Evolutionary conservation across 2,329 filamentous ascomycete genomes (phyloP), one percentile per base, ranked within the genome.

Genomic region (Xylaria sp.): DNA sequence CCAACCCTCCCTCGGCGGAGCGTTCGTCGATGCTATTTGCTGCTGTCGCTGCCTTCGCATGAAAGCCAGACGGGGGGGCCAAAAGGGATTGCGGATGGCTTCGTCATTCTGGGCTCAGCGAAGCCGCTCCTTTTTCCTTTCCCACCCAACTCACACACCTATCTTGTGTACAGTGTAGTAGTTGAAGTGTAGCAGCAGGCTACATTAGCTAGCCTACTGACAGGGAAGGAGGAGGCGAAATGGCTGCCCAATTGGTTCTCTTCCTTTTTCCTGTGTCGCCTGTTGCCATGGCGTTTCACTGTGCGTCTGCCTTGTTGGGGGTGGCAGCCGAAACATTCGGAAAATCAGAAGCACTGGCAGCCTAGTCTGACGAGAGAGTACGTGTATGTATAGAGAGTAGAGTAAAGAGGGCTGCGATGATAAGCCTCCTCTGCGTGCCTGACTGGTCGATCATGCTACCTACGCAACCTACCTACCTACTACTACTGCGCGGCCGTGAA

Each of bases 371-470:
- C 57, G 46, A 45, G 58, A 57, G 45, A n/a, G n/a, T n/a, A n/a
- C n/a, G n/a, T n/a, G n/a, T n/a, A n/a, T n/a, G n/a, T n/a, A n/a
- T n/a, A n/a, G n/a, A n/a, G n/a, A n/a, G n/a, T n/a, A n/a, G n/a
- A n/a, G n/a, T n/a, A n/a, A n/a, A n/a, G n/a, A 31, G 28, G 28
- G 28, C 33, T n/a, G 23, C 31, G 51, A 58, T 57, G 55, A 37
- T 37, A 54, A 42, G n/a, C n/a, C n/a, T n/a, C 54, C 46, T 38
- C 49, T 35, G 35, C 19, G 19, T 38, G 17, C 35, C 40, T 51
- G 49, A 62, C 38, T 65, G 67, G 58, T 31, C 63, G 65, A 65
- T 70, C 65, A 68, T 52, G 62, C 56, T 62, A 59, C 62, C 28
- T 65, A 62, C 63, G 65, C 64, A 50, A n/a, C n/a, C n/a, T n/a